phyloP scores from a whole-genome alignment of 1,284 basidiomycete genomes.

The Athelia psychrophila region DNA sequence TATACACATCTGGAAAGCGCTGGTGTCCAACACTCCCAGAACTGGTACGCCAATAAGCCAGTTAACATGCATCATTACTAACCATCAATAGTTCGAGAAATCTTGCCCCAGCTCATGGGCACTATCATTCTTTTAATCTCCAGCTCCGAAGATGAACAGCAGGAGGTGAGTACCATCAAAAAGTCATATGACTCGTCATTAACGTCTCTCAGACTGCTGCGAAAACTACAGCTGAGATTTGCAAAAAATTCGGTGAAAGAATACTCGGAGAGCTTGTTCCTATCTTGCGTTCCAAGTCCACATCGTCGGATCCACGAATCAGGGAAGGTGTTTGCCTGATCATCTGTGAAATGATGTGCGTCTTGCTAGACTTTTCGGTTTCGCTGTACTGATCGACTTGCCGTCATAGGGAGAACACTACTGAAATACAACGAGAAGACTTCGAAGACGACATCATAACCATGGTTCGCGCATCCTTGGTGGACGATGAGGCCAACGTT shows the following conservation, averaged over 20 bases:
- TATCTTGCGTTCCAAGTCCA: slow-evolving; percentile 70
- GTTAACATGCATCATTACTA: background rate
- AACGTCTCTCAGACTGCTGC: slow-evolving; percentile 62
- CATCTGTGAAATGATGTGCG: slow-evolving; percentile 86
- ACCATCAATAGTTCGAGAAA: slow-evolving; percentile 77
- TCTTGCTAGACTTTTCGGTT: slow-evolving; percentile 5
- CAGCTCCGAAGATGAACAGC: slow-evolving; percentile 80
- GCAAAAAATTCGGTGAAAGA: slow-evolving; percentile 95
- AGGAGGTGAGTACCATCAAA: slow-evolving; percentile 66
- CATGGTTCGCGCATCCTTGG: slow-evolving; percentile 82
- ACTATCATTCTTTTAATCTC: slow-evolving; percentile 78
- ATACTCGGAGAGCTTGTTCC: slow-evolving; percentile 85
- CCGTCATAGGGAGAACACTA: slow-evolving; percentile 70
- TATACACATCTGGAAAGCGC: slow-evolving; percentile 97
- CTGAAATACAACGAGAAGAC: slow-evolving; percentile 83
- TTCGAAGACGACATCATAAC: slow-evolving; percentile 90
- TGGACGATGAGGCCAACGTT: slow-evolving; percentile 88
- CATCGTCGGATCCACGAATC: slow-evolving; percentile 71
- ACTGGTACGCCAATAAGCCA: slow-evolving; percentile 51
- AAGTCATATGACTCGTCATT: background rate
- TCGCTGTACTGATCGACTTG: background rate
- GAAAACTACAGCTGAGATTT: slow-evolving; percentile 87
- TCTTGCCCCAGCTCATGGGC: slow-evolving; percentile 83
- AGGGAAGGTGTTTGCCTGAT: slow-evolving; percentile 89
- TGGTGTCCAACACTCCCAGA: slow-evolving; percentile 88